A percentile compares a stretch with the other conserved stretches of the same genome.
Conservation (phyloP, 2,329 filamentous ascomycete genomes). For the Penicillium thymicola region DNA sequence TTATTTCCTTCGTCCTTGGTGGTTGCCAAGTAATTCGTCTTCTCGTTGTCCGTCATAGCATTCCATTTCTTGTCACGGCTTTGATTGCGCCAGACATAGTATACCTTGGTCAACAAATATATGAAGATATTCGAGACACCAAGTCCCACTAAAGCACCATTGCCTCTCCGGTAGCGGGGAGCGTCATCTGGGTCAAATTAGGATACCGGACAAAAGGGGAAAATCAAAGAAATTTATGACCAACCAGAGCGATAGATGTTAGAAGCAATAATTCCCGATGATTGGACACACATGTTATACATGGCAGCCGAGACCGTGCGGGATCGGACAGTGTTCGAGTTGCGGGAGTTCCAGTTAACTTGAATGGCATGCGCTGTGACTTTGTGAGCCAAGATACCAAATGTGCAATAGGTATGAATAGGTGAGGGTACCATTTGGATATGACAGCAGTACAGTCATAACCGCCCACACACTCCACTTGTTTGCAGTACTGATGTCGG, state of each 20-base stretch:
- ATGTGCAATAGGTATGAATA: not conserved
- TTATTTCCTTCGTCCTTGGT: slow-evolving; percentile 35
- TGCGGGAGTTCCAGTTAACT: slow-evolving; percentile 40
- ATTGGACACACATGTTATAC: slow-evolving; percentile 43
- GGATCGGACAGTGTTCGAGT: slow-evolving; percentile 39
- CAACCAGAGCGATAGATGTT: slow-evolving; percentile 36
- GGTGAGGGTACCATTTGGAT: slow-evolving; percentile 45
- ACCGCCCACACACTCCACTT: slow-evolving; percentile 53
- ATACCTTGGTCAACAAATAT: slow-evolving; percentile 30
- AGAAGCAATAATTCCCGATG: slow-evolving; percentile 33
- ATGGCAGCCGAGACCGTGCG: slow-evolving; percentile 37
- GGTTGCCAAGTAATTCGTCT: slow-evolving; percentile 28
- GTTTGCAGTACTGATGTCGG: slow-evolving; percentile 44
- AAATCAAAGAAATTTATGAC: slow-evolving; percentile 2
- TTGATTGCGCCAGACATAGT: slow-evolving; percentile 33
- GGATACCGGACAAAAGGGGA: not conserved
- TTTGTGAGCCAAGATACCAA: not conserved
- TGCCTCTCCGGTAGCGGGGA: slow-evolving; percentile 45
- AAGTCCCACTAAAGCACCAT: slow-evolving; percentile 33
- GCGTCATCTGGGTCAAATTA: slow-evolving; percentile 33
- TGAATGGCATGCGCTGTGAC: slow-evolving; percentile 52
- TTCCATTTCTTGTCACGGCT: slow-evolving; percentile 30
- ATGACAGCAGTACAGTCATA: slow-evolving; percentile 51
- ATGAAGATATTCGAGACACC: slow-evolving; percentile 24
- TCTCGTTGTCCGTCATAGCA: slow-evolving; percentile 30